Conservation (phyloP, 2,329 filamentous ascomycete species). For the Colletotrichum higginsianum region DNA sequence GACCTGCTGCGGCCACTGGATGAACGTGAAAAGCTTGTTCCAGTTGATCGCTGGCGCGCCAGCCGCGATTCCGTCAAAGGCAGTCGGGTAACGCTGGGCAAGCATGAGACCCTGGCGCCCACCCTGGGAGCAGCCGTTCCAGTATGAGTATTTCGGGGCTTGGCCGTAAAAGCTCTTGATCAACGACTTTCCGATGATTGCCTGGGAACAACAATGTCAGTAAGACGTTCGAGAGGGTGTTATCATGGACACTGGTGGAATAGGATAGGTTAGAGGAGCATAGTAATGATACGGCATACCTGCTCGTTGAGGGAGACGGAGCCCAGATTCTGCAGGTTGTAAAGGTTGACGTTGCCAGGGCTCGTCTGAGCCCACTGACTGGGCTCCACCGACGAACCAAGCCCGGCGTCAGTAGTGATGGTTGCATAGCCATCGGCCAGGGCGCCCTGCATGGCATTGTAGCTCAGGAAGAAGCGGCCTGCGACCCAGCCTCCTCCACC, state of each 20-base stretch:
- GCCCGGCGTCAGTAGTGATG: slow-evolving; percentile 43
- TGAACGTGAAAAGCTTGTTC: background rate
- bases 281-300: slow-evolving; percentile 60
- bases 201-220: background rate
- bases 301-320: slow-evolving; percentile 49
- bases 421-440: slow-evolving; percentile 44
- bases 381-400: background rate
- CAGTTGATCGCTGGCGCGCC: slow-evolving; percentile 2
- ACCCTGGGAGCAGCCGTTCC: slow-evolving; percentile 66
- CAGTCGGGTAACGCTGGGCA: slow-evolving; percentile 61
- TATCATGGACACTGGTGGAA: too few relatives aligned
- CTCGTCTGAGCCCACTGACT: slow-evolving; percentile 35
- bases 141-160: slow-evolving; percentile 50
- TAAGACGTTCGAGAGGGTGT: too few relatives aligned
- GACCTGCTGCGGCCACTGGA: slow-evolving; percentile 1
- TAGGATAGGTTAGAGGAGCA: too few relatives aligned
- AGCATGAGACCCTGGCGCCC: slow-evolving; percentile 65
- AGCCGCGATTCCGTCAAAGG: slow-evolving; percentile 61
- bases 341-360: slow-evolving; percentile 28
- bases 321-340: slow-evolving; percentile 52
- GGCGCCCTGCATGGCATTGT: slow-evolving; percentile 40
- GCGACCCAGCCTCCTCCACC: slow-evolving; percentile 51
- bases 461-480: slow-evolving; percentile 34
- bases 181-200: background rate
- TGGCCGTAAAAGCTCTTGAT: background rate